These are phyloP conservation scores for Alisma plantagoaquatica DNA, from an alignment of 106 monocot genomes.

Conservation along the genomic window DNA sequence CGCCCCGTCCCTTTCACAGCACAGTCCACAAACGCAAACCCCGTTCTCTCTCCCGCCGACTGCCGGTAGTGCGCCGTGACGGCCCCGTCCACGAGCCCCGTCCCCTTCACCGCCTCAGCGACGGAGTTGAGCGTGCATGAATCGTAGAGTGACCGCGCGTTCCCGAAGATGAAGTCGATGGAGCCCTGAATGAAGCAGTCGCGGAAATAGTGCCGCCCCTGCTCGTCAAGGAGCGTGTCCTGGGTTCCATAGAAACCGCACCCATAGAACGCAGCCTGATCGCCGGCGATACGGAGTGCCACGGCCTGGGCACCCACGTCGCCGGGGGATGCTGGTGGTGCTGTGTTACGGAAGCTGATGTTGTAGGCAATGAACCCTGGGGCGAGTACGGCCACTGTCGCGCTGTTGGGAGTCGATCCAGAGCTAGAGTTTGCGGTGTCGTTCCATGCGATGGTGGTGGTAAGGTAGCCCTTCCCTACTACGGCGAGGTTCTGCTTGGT, in stretches of 20 bases:
- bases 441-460: conserved; percentile 59
- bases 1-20: conserved; percentile 34
- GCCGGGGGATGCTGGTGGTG: conserved; percentile 25
- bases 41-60: conserved; percentile 22
- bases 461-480: conserved; percentile 44
- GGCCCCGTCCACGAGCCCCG: conserved; percentile 29
- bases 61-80: conserved; percentile 59
- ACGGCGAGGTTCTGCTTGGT: conserved; percentile 60
- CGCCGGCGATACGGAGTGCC: conserved; percentile 37
- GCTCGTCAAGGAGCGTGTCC: conserved; percentile 52
- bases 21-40: conserved; percentile 52
- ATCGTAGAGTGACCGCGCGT: conserved; percentile 51
- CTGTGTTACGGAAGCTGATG: conserved; percentile 58
- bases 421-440: conserved; percentile 46
- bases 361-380: conserved; percentile 56
- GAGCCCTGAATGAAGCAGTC: conserved; percentile 49
- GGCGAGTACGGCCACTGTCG: conserved; percentile 35
- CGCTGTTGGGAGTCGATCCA: conserved; percentile 42
- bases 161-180: conserved; percentile 59
- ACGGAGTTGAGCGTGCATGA: conserved; percentile 50
- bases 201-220: conserved; percentile 46
- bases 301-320: conserved; percentile 41
- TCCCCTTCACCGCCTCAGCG: conserved; percentile 22
- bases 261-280: conserved; percentile 57
- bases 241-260: conserved; percentile 51